phyloP scores from a whole-genome alignment of 2,329 filamentous ascomycete species.

The Ophiostoma perfectum region DNA sequence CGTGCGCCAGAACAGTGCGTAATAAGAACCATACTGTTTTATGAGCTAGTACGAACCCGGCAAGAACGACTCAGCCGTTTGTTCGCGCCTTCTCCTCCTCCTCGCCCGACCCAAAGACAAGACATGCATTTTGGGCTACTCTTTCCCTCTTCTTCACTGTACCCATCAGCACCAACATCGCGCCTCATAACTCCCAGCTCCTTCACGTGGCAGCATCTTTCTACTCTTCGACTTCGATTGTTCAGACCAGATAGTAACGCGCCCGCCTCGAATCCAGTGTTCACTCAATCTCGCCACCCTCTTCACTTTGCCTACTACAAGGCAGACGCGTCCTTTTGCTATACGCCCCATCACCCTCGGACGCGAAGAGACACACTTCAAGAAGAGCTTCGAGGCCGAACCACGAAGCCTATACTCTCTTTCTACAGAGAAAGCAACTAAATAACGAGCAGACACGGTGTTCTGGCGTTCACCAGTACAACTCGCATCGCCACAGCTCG shows the following conservation, averaged over 20 bases:
- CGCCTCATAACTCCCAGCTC: background rate
- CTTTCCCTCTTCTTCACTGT: background rate
- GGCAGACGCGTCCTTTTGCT: slow-evolving; percentile 4
- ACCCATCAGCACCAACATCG: background rate
- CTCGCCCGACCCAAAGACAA: background rate
- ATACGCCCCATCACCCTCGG: background rate
- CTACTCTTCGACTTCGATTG: background rate
- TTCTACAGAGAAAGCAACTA: no score
- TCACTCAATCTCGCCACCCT: background rate
- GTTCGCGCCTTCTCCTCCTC: slow-evolving; percentile 10
- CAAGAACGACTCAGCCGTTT: background rate
- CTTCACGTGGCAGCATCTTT: background rate
- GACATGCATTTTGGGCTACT: background rate
- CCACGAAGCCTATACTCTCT: no score
- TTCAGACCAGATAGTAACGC: background rate
- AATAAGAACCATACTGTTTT: background rate
- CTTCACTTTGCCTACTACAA: background rate
- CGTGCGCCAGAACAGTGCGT: slow-evolving; percentile 22
- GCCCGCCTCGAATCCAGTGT: background rate
- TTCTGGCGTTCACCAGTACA: background rate
- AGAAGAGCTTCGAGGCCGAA: background rate
- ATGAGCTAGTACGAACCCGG: background rate
- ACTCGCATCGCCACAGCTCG: background rate
- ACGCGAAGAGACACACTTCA: background rate
- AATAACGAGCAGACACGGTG: background rate